These are phyloP conservation scores for Mortierella sp. DNA, from an alignment of 371 early-diverging fungal species.

Conservation along the genomic window DNA sequence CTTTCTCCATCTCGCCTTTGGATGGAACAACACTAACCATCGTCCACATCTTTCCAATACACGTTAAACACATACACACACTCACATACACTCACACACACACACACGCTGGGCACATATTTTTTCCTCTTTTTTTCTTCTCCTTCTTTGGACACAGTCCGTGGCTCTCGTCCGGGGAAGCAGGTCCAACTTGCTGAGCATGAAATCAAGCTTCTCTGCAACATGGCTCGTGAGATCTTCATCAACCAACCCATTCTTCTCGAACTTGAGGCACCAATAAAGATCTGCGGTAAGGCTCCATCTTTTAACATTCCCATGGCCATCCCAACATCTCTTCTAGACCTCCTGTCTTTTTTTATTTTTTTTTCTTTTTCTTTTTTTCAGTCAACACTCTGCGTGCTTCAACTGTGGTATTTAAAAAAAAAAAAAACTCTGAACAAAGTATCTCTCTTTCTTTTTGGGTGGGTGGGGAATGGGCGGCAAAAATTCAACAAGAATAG, in stretches of 20 bases:
- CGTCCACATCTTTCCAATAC: too few relatives aligned
- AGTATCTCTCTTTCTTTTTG: background rate
- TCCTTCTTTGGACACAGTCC: conserved; percentile 59
- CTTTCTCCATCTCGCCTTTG: too few relatives aligned
- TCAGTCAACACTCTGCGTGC: too few relatives aligned
- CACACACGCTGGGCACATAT: background rate
- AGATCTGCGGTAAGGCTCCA: conserved; percentile 82
- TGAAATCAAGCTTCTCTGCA: conserved; percentile 89
- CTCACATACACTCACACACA: background rate
- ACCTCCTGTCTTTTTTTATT: too few relatives aligned
- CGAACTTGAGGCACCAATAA: conserved; percentile 94
- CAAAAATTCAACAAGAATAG: conserved; percentile 55
- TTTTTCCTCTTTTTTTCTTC: background rate
- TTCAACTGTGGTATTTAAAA: too few relatives aligned
- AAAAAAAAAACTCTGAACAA: too few relatives aligned
- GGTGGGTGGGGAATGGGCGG: background rate
- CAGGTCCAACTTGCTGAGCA: conserved; percentile 80
- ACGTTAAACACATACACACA: too few relatives aligned
- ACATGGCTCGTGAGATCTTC: conserved; percentile 91
- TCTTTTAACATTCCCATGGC: too few relatives aligned
- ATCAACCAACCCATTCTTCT: conserved; percentile 92
- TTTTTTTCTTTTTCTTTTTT: too few relatives aligned
- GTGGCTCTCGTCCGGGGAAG: conserved; percentile 95
- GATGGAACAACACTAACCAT: too few relatives aligned
- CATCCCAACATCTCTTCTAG: too few relatives aligned